These are phyloP conservation scores for Alternaria sp. DNA, from an alignment of 2,329 filamentous ascomycete species.

Conservation along the genomic window DNA sequence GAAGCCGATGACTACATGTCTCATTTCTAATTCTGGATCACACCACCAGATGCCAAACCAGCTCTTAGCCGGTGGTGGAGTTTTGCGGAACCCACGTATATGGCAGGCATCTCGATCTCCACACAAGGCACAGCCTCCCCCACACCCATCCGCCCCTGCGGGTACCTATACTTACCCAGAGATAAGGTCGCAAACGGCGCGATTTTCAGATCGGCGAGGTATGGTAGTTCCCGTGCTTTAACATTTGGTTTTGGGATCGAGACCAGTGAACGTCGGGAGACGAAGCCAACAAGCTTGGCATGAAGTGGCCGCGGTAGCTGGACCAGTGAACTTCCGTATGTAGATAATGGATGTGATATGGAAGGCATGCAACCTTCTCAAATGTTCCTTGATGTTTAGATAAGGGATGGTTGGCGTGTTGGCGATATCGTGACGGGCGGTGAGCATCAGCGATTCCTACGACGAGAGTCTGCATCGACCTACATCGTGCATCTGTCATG, in stretches of 20 bases:
- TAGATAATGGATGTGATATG: not conserved
- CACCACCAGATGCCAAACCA: not conserved
- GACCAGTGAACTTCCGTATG: not conserved
- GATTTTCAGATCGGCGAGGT: not conserved
- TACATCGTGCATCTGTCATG: not conserved
- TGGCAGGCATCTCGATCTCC: not conserved
- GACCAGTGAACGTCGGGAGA: not conserved
- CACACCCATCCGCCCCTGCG: slow-evolving; percentile 1
- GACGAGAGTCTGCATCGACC: not conserved
- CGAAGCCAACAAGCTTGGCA: not conserved
- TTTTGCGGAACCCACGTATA: not conserved
- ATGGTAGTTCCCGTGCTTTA: not conserved
- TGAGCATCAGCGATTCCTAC: not conserved
- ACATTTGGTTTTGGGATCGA: not conserved
- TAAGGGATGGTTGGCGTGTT: not conserved
- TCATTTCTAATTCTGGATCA: not conserved
- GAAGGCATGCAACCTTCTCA: not conserved
- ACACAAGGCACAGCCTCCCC: slow-evolving; percentile 5
- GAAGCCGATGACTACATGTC: not conserved
- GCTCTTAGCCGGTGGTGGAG: not conserved
- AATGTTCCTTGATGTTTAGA: not conserved
- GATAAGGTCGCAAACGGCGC: not conserved
- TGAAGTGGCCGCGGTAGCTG: not conserved
- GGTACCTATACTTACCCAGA: not conserved
- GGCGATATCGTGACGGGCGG: not conserved